phyloP scores from a whole-genome alignment of 495 filamentous ascomycete species.

The Diplogelasinospora grovesii region DNA sequence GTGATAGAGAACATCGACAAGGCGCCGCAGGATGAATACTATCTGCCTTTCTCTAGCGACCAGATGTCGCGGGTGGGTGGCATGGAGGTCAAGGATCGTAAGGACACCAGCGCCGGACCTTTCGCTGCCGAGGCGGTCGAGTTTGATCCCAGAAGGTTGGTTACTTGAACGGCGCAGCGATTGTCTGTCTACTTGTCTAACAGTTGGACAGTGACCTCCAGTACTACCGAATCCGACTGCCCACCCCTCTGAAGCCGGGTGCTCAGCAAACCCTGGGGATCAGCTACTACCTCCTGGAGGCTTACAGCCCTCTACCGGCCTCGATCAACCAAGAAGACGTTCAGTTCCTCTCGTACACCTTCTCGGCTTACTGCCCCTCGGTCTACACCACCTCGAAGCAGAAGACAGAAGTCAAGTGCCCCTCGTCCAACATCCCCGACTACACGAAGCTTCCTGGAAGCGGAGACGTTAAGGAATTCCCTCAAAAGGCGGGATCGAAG shows the following conservation, averaged over 20 bases:
- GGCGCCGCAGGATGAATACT: slow-evolving; percentile 79
- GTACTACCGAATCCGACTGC: slow-evolving; percentile 77
- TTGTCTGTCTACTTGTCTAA: slow-evolving; percentile 1
- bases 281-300: slow-evolving; percentile 67
- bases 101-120: slow-evolving; percentile 56
- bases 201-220: slow-evolving; percentile 60
- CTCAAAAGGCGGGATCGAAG: slow-evolving; percentile 73
- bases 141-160: slow-evolving; percentile 56
- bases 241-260: slow-evolving; percentile 64
- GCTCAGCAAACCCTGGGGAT: slow-evolving; percentile 81
- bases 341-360: slow-evolving; percentile 78
- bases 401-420: slow-evolving; percentile 93
- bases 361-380: slow-evolving; percentile 74
- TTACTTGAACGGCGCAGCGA: neutral
- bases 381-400: slow-evolving; percentile 83
- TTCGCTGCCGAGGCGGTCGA: slow-evolving; percentile 64
- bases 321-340: slow-evolving; percentile 71
- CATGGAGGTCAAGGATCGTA: slow-evolving; percentile 87
- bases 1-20: slow-evolving; percentile 78
- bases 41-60: slow-evolving; percentile 70
- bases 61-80: slow-evolving; percentile 71
- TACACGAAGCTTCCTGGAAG: slow-evolving; percentile 66
- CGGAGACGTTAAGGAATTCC: slow-evolving; percentile 58
- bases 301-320: slow-evolving; percentile 72
- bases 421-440: slow-evolving; percentile 69